Base-by-base conservation (phyloP, 805 yeast species). In the Tetrapisispora nanseiensis region DNA sequence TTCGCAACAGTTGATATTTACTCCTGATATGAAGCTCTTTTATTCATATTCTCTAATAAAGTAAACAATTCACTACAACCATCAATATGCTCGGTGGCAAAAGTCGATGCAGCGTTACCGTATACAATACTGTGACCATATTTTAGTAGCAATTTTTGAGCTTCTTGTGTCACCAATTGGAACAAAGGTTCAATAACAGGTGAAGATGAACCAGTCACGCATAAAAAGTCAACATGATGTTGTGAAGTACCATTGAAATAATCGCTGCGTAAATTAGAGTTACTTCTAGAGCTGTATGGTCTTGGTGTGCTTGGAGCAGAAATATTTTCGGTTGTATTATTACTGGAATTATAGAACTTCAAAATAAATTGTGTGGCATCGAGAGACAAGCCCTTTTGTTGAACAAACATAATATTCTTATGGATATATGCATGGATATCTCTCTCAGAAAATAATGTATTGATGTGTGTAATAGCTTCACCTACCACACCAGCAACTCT, bases 381-480 rank as follows among this genome's bases (percentile, higher is more conserved):
- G 26, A 74, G 53, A 1, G 80, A 66, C 40, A 82, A 63, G 42
- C 78, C 76, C 33, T 70, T 66, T 49, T 81, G 80, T 55, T 85
- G 89, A 13, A 87, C 79, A 37, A 82, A 76, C 7, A 87, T 80
- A 33, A 78, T 74, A 48, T 78, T 75, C 46, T 78, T 74, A 43
- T 82, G 78, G 34, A 84, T 67, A 26, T 82, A 77, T 2, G 96
- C 95, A 62, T 86, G 95, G 15, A 89, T 71, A 30, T 76, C 76
- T 39, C 70, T 72, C 15, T 72, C 75, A 13, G 74, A 71, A 56
- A 76, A 83, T 26, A 81, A 66, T 37, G 82, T 92, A 61, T 90
- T 87, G 43, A 89, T 77, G 59, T 86, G 87, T 20, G 89, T 80
- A 37, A 89, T 79, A 43, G 82, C 74, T 52, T 87, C 96, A 38